phyloP scores from a whole-genome alignment of 306 rosid species.

The Dalbergia cultrata region DNA sequence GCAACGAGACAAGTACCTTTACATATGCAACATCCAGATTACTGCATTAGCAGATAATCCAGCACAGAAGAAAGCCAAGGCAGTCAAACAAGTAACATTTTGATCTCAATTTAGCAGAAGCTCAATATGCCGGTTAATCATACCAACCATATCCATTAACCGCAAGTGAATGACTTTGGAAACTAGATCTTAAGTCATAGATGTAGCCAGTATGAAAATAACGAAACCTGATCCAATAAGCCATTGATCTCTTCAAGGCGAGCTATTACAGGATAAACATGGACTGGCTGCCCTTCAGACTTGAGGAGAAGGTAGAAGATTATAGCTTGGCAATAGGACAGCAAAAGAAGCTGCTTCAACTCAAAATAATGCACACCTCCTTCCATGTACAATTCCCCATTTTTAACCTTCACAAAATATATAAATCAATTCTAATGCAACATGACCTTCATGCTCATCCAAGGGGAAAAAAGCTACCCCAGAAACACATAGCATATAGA shows the following conservation, averaged over 20 bases:
- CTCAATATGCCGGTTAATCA: constrained; percentile 23
- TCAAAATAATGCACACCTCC: constrained; percentile 81
- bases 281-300: constrained; percentile 86
- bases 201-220: constrained; percentile 31
- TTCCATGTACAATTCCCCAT: constrained; percentile 57
- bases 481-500: neutral
- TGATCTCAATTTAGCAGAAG: constrained; percentile 22
- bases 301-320: constrained; percentile 90
- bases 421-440: constrained; percentile 40
- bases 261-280: constrained; percentile 83
- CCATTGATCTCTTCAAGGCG: constrained; percentile 82
- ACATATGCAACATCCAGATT: constrained; percentile 24
- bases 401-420: constrained; percentile 66
- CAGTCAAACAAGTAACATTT: constrained; percentile 29
- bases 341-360: constrained; percentile 71
- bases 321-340: constrained; percentile 89
- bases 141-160: constrained; percentile 13
- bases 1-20: neutral
- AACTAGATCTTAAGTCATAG: constrained; percentile 20
- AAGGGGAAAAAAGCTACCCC: too few relatives aligned
- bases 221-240: constrained; percentile 75
- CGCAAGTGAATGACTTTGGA: constrained; percentile 24
- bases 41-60: constrained; percentile 13
- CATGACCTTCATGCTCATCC: constrained; percentile 23
- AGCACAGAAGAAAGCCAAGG: constrained; percentile 5